phyloP scores from a whole-genome alignment of 495 filamentous ascomycete genomes.

The Apiosordaria backusii region DNA sequence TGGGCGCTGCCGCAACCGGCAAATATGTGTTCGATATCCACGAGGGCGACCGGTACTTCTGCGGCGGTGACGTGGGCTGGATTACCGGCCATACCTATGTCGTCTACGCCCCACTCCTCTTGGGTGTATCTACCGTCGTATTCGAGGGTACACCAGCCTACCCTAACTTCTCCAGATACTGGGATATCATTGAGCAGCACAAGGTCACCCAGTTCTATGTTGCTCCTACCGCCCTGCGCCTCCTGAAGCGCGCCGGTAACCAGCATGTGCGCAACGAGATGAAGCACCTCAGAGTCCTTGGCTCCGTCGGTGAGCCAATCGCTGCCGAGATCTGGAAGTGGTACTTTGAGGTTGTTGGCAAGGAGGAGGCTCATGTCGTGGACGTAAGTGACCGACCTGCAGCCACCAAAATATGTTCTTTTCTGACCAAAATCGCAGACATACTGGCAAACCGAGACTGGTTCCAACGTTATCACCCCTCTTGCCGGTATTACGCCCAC shows the following conservation, averaged over 20 bases:
- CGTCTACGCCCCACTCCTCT: slow-evolving; percentile 89
- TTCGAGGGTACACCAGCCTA: slow-evolving; percentile 98
- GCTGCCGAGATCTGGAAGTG: slow-evolving; percentile 99
- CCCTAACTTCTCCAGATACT: slow-evolving; percentile 96
- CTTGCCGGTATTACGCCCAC: slow-evolving; percentile 73
- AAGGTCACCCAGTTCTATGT: slow-evolving; percentile 98
- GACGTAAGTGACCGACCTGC: slow-evolving; percentile 64
- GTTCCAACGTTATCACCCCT: slow-evolving; percentile 84
- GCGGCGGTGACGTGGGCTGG: slow-evolving; percentile 97
- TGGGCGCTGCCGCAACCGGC: slow-evolving; percentile 88
- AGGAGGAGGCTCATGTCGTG: slow-evolving; percentile 87
- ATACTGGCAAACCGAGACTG: slow-evolving; percentile 99
- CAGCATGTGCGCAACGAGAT: slow-evolving; percentile 85
- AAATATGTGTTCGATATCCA: slow-evolving; percentile 99
- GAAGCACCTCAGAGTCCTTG: slow-evolving; percentile 83
- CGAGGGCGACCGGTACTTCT: slow-evolving; percentile 89
- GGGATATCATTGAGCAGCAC: slow-evolving; percentile 96
- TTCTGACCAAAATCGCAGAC: slow-evolving; percentile 55
- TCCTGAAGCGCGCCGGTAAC: slow-evolving; percentile 92
- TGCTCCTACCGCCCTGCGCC: slow-evolving; percentile 85
- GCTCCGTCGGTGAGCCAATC: slow-evolving; percentile 98
- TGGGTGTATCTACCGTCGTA: slow-evolving; percentile 94
- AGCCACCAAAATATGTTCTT: neutral
- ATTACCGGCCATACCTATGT: slow-evolving; percentile 99
- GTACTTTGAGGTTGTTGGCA: slow-evolving; percentile 96